Base-by-base conservation (phyloP, 202 grass and related monocot genomes). In the Panicum hallii region DNA sequence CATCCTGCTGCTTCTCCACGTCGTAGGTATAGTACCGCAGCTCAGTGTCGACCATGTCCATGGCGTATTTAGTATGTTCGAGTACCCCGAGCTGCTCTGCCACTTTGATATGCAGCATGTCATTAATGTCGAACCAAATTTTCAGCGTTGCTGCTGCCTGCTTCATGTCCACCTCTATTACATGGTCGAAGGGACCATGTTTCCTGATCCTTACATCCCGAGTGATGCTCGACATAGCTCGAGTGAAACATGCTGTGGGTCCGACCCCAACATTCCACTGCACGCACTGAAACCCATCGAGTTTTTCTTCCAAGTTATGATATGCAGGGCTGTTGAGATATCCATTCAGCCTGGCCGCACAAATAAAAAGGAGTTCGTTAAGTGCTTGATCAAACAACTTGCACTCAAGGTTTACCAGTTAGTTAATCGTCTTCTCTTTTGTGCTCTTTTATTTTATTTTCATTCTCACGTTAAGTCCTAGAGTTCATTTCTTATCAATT, bases 261-360 rank as follows among this genome's bases (percentile, higher is more conserved):
- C 45, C 56, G 0, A 86, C 43, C n/a, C 75, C 83, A 13, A 54
- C 10, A 4, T 43, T 79, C 75, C 77, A 79, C 3, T 5, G 32
- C 36, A 61, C 13, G 0, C 0, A 5, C 13, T 0, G 0, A 1
- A 4, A 43, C 0, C 0, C 0, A 10, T 0, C 0, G 1, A 63
- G 0, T 7, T 12, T 54, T 0, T 0, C 0, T 73, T 4, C 13
- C 70, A 75, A 41, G 0, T 0, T 0, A 0, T 0, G 0, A 38
- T 67, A 66, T 15, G 14, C 61, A 2, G 0, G 0, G 4, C 14
- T 55, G 10, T 1, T 0, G 1, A 13, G 61, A 44, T 55, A 84
- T 66, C 36, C 61, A 2, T 45, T 4, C 11, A 56, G 6, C 82
- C 82, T 84, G 68, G 6, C 3, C 1, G 19, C 22, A 60, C 4